These are phyloP conservation scores for Globisporangium abappressorium DNA, from an alignment of 352 stramenopile species.

Conservation along the genomic window DNA sequence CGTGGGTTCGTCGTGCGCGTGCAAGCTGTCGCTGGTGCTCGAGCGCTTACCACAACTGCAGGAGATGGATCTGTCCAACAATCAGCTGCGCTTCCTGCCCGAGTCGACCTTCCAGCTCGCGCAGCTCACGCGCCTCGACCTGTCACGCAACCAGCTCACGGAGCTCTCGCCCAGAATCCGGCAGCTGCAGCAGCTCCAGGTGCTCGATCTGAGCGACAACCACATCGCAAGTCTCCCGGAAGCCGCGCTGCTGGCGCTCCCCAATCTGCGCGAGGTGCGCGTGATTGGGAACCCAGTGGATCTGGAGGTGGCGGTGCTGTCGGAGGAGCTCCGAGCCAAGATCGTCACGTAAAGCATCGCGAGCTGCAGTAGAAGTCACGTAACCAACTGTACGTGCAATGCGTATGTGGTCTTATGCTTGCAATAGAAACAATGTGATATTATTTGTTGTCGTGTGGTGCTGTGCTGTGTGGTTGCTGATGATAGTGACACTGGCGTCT, in stretches of 20 bases:
- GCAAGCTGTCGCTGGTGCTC: conserved; percentile 74
- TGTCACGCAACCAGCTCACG: conserved; percentile 66
- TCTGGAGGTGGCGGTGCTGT: conserved; percentile 19
- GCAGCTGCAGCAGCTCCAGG: conserved; percentile 52
- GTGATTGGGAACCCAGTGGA: conserved; percentile 49
- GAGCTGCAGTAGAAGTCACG: neutral
- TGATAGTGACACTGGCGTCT: neutral
- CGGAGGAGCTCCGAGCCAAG: conserved; percentile 31
- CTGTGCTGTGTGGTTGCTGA: conserved; percentile 2
- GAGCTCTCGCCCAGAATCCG: conserved; percentile 38
- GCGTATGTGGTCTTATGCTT: neutral
- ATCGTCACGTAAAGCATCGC: conserved; percentile 22
- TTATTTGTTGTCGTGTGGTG: neutral
- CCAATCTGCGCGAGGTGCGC: conserved; percentile 33
- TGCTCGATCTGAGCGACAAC: conserved; percentile 66
- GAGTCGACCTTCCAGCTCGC: conserved; percentile 73
- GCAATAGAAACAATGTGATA: conserved; percentile 11
- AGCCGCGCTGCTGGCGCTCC: conserved; percentile 36
- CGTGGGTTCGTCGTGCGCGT: conserved; percentile 82
- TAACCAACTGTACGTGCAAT: neutral
- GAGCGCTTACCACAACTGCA: conserved; percentile 67
- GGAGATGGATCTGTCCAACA: conserved; percentile 70
- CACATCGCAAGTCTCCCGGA: conserved; percentile 38
- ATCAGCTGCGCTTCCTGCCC: conserved; percentile 73
- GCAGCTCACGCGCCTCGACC: conserved; percentile 50